A percentile compares a stretch with the other conserved stretches of the same genome.
These are phyloP conservation scores for Clarireedia monteithiana DNA, from an alignment of 2,329 filamentous ascomycete genomes.

Conservation along the genomic window DNA sequence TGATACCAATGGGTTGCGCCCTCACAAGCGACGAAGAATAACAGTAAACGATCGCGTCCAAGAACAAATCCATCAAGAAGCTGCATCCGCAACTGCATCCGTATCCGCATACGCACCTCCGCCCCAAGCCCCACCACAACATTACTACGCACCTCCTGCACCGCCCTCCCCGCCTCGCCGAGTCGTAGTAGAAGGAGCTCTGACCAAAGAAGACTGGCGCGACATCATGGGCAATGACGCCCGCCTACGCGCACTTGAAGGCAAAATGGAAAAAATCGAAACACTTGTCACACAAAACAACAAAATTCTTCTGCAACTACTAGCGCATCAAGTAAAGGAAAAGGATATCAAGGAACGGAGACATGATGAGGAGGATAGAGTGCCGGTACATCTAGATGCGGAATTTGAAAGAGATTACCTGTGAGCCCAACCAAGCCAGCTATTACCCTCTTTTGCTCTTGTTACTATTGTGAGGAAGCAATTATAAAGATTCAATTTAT, in stretches of 20 bases:
- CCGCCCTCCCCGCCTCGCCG: slow-evolving; percentile 24
- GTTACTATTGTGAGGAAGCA: background rate
- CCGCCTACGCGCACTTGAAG: slow-evolving; percentile 25
- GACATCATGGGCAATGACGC: slow-evolving; percentile 29
- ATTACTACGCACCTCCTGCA: slow-evolving; percentile 15
- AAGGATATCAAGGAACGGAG: slow-evolving; percentile 18
- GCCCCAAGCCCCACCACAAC: background rate
- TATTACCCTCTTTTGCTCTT: slow-evolving; percentile 5
- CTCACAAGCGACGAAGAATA: slow-evolving; percentile 24
- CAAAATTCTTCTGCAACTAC: slow-evolving; percentile 26
- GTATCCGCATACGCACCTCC: slow-evolving; percentile 13
- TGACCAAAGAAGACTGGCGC: slow-evolving; percentile 29
- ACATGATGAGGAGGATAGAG: slow-evolving; percentile 24
- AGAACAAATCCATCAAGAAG: slow-evolving; percentile 22
- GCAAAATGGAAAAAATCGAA: slow-evolving; percentile 28
- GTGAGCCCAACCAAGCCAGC: slow-evolving; percentile 20
- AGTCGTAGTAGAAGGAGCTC: slow-evolving; percentile 26
- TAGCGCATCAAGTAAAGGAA: slow-evolving; percentile 16
- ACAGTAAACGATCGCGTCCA: slow-evolving; percentile 24
- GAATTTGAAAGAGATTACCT: slow-evolving; percentile 30
- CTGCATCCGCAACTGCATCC: slow-evolving; percentile 9
- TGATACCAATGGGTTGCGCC: slow-evolving; percentile 23
- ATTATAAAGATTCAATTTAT: slow-evolving; percentile 3
- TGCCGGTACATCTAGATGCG: slow-evolving; percentile 29
- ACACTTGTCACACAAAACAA: slow-evolving; percentile 28